A percentile compares a stretch with the other conserved stretches of the same genome.
Evolutionary conservation across 2,329 filamentous ascomycete species (phyloP).

Genomic region (Dryadomyces quercus-mongolicae): DNA sequence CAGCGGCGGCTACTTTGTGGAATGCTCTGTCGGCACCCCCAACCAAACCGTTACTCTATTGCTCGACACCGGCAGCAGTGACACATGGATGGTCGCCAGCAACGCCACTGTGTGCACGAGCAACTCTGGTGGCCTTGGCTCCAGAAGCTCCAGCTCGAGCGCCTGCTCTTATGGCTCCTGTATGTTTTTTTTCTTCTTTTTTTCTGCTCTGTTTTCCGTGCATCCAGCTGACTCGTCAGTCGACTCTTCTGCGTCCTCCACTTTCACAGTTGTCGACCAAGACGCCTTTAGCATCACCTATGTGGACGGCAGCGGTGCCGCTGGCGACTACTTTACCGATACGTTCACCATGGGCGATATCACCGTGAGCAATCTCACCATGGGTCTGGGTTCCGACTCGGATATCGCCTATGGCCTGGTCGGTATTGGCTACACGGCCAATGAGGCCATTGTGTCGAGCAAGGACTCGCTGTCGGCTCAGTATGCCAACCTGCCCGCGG

Average conservation of each 20-base stretch:
- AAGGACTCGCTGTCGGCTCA: conserved; percentile 15
- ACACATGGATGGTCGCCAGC: conserved; percentile 45
- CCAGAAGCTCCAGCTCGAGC: conserved; percentile 1
- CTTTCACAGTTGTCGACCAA: conserved; percentile 29
- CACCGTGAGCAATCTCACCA: conserved; percentile 41
- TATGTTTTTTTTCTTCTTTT: conserved; percentile 8
- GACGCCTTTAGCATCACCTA: conserved; percentile 46
- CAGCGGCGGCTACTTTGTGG: conserved; percentile 43
- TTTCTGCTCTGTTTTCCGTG: background rate
- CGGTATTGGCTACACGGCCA: conserved; percentile 46
- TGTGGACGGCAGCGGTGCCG: conserved; percentile 44
- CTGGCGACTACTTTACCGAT: conserved; percentile 48
- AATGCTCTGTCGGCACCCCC: conserved; percentile 44
- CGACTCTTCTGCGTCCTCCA: conserved; percentile 29
- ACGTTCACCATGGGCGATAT: conserved; percentile 39
- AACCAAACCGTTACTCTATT: conserved; percentile 43
- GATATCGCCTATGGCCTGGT: conserved; percentile 45
- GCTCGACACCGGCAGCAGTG: conserved; percentile 54
- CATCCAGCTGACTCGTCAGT: conserved; percentile 29
- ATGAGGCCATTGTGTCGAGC: conserved; percentile 33
- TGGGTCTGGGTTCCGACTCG: conserved; percentile 44
- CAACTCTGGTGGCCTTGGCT: background rate
- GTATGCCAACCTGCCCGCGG: conserved; percentile 51
- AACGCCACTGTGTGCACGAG: conserved; percentile 26
- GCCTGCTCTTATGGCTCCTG: conserved; percentile 17